Evolutionary conservation across 2,329 filamentous ascomycete genomes (phyloP), one percentile per base, ranked within the genome.

Genomic region (Clonostachys byssicola): DNA sequence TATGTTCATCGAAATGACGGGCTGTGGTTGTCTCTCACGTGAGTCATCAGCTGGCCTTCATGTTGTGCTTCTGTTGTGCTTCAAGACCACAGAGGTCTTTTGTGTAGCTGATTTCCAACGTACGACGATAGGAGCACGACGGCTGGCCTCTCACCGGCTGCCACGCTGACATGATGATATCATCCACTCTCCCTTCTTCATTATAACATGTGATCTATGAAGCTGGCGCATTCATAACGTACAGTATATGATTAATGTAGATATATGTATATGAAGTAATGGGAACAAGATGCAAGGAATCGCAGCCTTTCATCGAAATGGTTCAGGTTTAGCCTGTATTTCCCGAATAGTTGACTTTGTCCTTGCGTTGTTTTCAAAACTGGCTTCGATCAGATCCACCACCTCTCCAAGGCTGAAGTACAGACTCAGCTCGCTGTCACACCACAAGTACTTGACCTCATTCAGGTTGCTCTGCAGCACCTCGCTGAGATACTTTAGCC

Each of bases 381-480:
- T 85, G 17, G 81, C 70, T 44, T 75, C 70, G 42, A 86, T 78
- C 55, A 86, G 60, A 51, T 86, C 81, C 34, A 85, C 63, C 13
- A 85, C 79, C 65, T 86, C 82, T 5, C 75, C 74, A 8, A 68
- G 72, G 1, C 76, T 72, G 54, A 85, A 86, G 60, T 85, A 83
- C 36, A 85, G 60, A 52, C 81, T 83, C 40, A 86, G 66, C 60
- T 85, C 81, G 61, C 81, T 82, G 52, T 86, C 81, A 56, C 78
- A 73, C 83, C 83, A 86, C 36, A 86, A 62, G 52, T 72, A 85
- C 48, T 71, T 73, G 47, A 86, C 77, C 51, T 86, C 83, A 51
- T 77, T 77, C 46, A 86, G 67, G 56, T 86, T 85, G 54, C 81
- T 84, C 66, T 86, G 82, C 53, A 86, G 67, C 30, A 86, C 76